A percentile compares a stretch with the other conserved stretches of the same genome.
Conservation (phyloP, 495 filamentous ascomycete species). For the Hypoxylon fuscum region DNA sequence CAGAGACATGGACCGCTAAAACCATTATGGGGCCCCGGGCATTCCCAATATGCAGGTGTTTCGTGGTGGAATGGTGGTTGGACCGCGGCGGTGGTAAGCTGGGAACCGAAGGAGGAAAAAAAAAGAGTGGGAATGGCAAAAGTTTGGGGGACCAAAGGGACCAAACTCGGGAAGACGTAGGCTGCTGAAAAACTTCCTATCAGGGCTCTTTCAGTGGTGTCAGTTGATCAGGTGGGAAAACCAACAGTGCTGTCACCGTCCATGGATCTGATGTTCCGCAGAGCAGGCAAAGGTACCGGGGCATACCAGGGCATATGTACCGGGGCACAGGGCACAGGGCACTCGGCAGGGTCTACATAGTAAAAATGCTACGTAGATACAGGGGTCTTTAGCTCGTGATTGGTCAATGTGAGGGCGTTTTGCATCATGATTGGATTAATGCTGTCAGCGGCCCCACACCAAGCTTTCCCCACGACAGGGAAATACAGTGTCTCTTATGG, state of each 20-base stretch:
- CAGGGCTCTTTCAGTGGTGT: background rate
- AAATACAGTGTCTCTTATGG: constrained; percentile 26
- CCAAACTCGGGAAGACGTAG: constrained; percentile 14
- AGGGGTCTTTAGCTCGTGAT: constrained; percentile 28
- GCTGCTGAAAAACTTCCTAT: constrained; percentile 37
- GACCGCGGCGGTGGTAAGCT: background rate
- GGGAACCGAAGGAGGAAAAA: background rate
- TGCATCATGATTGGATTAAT: constrained; percentile 17
- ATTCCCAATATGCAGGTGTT: constrained; percentile 34
- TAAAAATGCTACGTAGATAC: constrained; percentile 1
- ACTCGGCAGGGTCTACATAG: constrained; percentile 35
- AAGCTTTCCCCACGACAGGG: constrained; percentile 29
- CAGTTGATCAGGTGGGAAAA: no score
- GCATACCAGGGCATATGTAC: no score
- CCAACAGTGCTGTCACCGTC: no score
- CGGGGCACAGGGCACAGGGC: no score
- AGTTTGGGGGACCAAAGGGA: constrained; percentile 1
- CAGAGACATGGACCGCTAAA: constrained; percentile 28
- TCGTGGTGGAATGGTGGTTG: background rate
- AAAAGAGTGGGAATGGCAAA: constrained; percentile 1
- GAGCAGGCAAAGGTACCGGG: constrained; percentile 16
- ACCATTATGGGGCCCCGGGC: constrained; percentile 35
- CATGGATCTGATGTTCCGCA: no score
- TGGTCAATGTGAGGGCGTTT: constrained; percentile 21
- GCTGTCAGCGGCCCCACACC: constrained; percentile 10